Evolutionary conservation across 2,329 filamentous ascomycete species (phyloP).

Genomic region (Fusarium sp.): DNA sequence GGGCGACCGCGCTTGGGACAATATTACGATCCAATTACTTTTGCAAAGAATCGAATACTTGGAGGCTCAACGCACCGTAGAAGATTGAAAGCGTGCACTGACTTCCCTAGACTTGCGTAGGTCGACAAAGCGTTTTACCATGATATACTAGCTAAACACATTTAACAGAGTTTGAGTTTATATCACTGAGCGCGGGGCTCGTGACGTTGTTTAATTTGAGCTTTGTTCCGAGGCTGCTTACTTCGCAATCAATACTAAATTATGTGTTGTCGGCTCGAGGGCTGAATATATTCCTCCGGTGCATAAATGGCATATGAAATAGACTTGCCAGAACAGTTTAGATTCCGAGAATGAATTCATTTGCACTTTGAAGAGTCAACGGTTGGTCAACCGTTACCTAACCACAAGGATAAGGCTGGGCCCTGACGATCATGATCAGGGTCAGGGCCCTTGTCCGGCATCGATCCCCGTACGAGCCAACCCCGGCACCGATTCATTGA

Average conservation of each 20-base stretch:
- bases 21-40: background rate
- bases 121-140: background rate
- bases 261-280: too few relatives aligned
- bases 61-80: background rate
- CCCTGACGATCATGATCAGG: background rate
- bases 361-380: background rate
- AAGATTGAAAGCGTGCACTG: background rate
- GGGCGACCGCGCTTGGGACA: conserved; percentile 4
- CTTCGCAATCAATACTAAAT: background rate
- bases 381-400: background rate
- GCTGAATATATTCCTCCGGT: background rate
- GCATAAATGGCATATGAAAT: background rate
- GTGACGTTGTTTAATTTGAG: background rate
- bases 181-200: background rate
- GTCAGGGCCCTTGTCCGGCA: background rate
- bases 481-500: background rate
- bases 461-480: background rate
- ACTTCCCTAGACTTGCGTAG: background rate
- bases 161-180: background rate
- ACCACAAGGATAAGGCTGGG: background rate
- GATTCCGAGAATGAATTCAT: background rate
- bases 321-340: background rate
- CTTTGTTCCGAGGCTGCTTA: too few relatives aligned
- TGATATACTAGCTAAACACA: background rate
- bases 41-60: too few relatives aligned